Evolutionary conservation across 2,329 filamentous ascomycete genomes (phyloP).

Genomic region (Myriosclerotinia curreyana): DNA sequence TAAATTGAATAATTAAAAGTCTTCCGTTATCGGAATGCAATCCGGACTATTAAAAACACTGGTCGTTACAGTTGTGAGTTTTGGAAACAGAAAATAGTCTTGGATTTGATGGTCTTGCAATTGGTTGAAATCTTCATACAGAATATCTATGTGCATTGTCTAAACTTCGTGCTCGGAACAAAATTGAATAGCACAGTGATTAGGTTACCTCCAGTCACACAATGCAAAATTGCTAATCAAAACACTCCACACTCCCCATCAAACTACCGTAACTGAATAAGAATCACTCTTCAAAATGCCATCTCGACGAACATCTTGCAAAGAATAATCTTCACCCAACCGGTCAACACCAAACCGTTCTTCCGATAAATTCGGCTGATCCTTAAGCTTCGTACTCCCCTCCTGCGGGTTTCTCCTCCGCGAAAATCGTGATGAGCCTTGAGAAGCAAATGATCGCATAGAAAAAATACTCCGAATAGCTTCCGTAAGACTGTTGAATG

Average conservation of each 20-base stretch:
- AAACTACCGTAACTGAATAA: neutral
- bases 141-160: no score
- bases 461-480: neutral
- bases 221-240: neutral
- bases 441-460: neutral
- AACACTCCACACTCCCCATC: neutral
- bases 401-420: neutral
- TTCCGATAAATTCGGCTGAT: neutral
- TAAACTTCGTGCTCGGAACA: neutral
- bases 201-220: neutral
- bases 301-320: no score
- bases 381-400: neutral
- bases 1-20: no score
- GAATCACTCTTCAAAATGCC: neutral
- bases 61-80: no score
- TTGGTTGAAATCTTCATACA: no score
- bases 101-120: no score
- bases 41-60: no score
- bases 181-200: neutral
- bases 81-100: no score
- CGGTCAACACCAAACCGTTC: neutral
- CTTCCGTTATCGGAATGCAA: no score
- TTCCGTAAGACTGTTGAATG: neutral
- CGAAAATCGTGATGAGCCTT: neutral
- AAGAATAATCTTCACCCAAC: neutral